A percentile compares a stretch with the other conserved stretches of the same genome.
Evolutionary conservation across 2,329 filamentous ascomycete genomes (phyloP).

Genomic region (Calonectria pteridis): DNA sequence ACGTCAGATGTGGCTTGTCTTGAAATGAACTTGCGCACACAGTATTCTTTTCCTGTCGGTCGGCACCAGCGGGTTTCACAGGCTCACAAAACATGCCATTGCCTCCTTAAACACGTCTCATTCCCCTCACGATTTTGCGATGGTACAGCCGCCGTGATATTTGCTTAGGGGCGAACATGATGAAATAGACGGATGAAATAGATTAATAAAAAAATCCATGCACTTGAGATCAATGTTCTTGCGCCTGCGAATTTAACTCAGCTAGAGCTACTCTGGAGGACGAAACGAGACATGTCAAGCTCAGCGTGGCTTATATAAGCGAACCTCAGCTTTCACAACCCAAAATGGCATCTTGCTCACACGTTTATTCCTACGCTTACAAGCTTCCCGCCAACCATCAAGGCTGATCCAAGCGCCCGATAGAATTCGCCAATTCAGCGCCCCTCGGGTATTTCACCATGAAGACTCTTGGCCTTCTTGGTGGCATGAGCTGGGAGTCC

Average conservation of each 20-base stretch:
- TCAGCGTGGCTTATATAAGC: not conserved
- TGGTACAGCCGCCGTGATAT: no score
- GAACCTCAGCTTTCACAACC: not conserved
- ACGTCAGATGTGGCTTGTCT: not conserved
- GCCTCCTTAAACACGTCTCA: no score
- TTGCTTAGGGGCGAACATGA: no score
- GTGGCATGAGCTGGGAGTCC: constrained; percentile 46
- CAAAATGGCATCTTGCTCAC: not conserved
- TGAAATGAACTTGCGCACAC: not conserved
- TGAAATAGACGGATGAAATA: no score
- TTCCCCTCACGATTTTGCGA: not conserved
- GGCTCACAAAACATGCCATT: not conserved
- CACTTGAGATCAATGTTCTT: no score
- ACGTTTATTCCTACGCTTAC: not conserved
- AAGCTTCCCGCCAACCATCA: no score
- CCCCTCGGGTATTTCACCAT: constrained; percentile 12
- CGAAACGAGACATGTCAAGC: not conserved
- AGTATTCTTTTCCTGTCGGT: not conserved
- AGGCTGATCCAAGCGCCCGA: no score
- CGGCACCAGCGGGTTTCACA: not conserved
- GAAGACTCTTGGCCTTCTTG: constrained; percentile 44
- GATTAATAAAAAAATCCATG: no score
- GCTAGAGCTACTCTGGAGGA: no score
- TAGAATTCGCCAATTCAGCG: not conserved
- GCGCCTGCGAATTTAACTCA: no score